Conservation (phyloP, 805 yeast genomes). For the Ogataea nonfermentans region DNA sequence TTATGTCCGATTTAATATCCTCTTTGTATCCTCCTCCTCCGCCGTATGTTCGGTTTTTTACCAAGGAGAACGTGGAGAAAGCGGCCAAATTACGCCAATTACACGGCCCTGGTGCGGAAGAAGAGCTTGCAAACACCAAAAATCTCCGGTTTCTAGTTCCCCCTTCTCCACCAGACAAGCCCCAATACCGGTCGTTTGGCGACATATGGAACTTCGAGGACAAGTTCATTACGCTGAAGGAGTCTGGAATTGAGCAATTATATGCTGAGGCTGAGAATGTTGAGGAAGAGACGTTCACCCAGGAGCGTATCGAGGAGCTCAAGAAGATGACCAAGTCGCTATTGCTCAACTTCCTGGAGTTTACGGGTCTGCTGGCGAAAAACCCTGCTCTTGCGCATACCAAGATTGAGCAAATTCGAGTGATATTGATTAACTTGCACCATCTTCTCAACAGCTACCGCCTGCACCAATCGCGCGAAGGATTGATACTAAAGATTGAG, state of each 20-base stretch:
- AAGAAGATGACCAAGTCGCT: slow-evolving; percentile 78
- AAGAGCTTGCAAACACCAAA: slow-evolving; percentile 23
- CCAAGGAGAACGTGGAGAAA: slow-evolving; percentile 58
- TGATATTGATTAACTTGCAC: slow-evolving; percentile 83
- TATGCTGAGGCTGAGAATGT: slow-evolving; percentile 41
- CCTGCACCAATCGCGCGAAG: slow-evolving; percentile 93
- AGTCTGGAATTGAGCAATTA: slow-evolving; percentile 74
- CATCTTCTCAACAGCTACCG: slow-evolving; percentile 89
- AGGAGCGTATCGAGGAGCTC: slow-evolving; percentile 65
- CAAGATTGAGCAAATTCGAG: slow-evolving; percentile 76
- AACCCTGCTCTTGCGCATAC: slow-evolving; percentile 60
- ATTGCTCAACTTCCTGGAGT: slow-evolving; percentile 74
- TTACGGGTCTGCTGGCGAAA: slow-evolving; percentile 71
- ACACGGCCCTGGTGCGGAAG: slow-evolving; percentile 23
- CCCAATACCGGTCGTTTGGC: slow-evolving; percentile 83
- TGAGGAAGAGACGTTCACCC: slow-evolving; percentile 41
- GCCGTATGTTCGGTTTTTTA: slow-evolving; percentile 70
- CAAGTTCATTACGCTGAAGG: slow-evolving; percentile 69
- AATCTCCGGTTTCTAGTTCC: slow-evolving; percentile 61
- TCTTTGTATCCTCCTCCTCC: slow-evolving; percentile 96
- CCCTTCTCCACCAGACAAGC: slow-evolving; percentile 59
- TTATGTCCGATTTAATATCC: slow-evolving; percentile 37
- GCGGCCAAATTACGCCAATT: slow-evolving; percentile 30
- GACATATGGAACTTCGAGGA: slow-evolving; percentile 84
- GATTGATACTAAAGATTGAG: slow-evolving; percentile 72